Evolutionary conservation across 371 early-diverging fungal species (phyloP), one percentile per base, ranked within the genome.

Genomic region (Syncephalis plumigaleata): DNA sequence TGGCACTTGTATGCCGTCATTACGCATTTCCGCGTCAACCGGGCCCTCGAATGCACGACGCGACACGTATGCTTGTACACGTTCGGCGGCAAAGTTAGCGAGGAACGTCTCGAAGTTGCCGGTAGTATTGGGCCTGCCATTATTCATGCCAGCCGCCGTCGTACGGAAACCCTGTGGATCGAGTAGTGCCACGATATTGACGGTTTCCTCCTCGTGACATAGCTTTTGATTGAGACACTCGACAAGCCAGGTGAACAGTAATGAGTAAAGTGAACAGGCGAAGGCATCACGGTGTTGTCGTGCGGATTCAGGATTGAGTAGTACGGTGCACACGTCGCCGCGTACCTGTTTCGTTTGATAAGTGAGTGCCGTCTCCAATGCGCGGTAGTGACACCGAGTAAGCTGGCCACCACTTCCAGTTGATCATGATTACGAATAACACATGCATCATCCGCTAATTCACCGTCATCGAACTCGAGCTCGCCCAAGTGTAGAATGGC

Each of bases 191-290:
- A 87, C 70, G 48, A 81, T 78, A 55, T 79, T 81, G 39, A 65
- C 67, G 2, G 74, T 63, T 16, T 67, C 69, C 15, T 68, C 64
- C 3, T 73, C 72, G 36, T 66, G 67, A 52, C 75, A 75, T 25
- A 89, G 65, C 38, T 81, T 76, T 18, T 64, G 58, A 60, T 93
- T 93, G 60, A 89, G 68, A 43, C 78, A 78, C 55, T 92, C 94
- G 11, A 91, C 75, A 16, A 95, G 54, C 85, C 91, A 93, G 15
- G 75, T 68, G 55, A 89, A 80, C 26, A 92, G 54, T 11, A 90
- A 71, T 11, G 79, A 75, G 57, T 91, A 92, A 9, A 94, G 67
- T 4, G 72, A 63, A 25, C 69, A 64, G 7, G 85, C 84, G 3
- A 94, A 66, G 0, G 67, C 63, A 54, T 91, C 88, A n/a, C 91